These are phyloP conservation scores for Fulvia fulva DNA, from an alignment of 2,329 filamentous ascomycete species.

Conservation along the genomic window DNA sequence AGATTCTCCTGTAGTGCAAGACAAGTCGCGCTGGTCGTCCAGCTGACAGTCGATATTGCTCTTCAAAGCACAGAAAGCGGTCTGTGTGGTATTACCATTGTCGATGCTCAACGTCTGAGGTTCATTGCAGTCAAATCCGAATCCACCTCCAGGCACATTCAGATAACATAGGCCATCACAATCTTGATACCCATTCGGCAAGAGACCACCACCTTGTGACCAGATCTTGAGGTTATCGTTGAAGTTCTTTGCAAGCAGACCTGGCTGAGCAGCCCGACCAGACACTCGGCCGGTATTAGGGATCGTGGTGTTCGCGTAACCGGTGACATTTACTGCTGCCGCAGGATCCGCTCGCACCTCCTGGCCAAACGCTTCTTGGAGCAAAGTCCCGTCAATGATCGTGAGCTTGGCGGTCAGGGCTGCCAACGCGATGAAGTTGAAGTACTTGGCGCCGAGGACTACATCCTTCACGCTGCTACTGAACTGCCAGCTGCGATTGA, in stretches of 20 bases:
- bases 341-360: conserved; percentile 3
- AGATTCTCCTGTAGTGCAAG: not conserved
- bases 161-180: conserved; percentile 20
- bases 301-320: conserved; percentile 18
- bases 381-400: conserved; percentile 24
- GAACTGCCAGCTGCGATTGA: conserved; percentile 25
- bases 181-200: conserved; percentile 4
- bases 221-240: conserved; percentile 13
- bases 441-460: conserved; percentile 21
- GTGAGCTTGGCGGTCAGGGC: conserved; percentile 26
- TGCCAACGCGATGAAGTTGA: conserved; percentile 28
- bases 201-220: conserved; percentile 13
- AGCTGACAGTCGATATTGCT: not conserved
- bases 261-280: not conserved
- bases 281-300: conserved; percentile 13
- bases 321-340: conserved; percentile 2
- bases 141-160: conserved; percentile 17
- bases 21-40: conserved; percentile 1
- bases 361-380: conserved; percentile 22
- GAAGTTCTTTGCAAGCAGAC: conserved; percentile 14
- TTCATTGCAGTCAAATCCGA: conserved; percentile 21
- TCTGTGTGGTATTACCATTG: conserved; percentile 10
- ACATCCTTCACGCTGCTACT: conserved; percentile 21
- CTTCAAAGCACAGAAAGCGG: not conserved
- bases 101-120: conserved; percentile 8